A percentile compares a stretch with the other conserved stretches of the same genome.
Conservation (phyloP, 768 basidiomycete species). For the Exidia glandulosa region DNA sequence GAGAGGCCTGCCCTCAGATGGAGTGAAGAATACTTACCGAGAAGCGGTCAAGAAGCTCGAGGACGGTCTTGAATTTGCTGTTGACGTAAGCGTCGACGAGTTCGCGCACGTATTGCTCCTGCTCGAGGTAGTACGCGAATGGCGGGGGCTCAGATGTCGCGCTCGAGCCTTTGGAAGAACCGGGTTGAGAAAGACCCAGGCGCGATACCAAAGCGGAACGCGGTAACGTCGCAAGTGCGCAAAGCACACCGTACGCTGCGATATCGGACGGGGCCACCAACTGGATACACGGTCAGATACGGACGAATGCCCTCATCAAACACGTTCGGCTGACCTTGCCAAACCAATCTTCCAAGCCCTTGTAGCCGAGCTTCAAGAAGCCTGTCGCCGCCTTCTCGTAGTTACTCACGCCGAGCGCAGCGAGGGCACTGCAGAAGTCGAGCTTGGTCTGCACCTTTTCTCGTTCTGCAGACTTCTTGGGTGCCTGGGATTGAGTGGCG, state of each 20-base stretch:
- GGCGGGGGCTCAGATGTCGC: slow-evolving; percentile 25
- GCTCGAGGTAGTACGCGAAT: slow-evolving; percentile 72
- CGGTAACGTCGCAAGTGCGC: slow-evolving; percentile 67
- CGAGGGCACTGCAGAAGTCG: slow-evolving; percentile 69
- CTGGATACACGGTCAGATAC: slow-evolving; percentile 24
- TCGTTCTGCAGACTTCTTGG: slow-evolving; percentile 44
- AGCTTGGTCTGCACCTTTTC: slow-evolving; percentile 68
- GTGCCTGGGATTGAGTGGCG: slow-evolving; percentile 8
- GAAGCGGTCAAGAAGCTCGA: slow-evolving; percentile 61
- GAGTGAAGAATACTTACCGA: slow-evolving; percentile 36
- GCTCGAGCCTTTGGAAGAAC: slow-evolving; percentile 41
- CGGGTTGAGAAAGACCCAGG: slow-evolving; percentile 8
- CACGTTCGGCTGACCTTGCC: slow-evolving; percentile 37
- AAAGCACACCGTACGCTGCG: slow-evolving; percentile 76
- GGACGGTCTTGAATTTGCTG: slow-evolving; percentile 75
- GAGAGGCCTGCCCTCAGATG: neutral
- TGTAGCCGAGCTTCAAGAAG: slow-evolving; percentile 60
- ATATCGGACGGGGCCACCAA: slow-evolving; percentile 74
- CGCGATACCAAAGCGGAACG: slow-evolving; percentile 57
- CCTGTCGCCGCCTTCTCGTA: slow-evolving; percentile 74
- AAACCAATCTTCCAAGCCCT: slow-evolving; percentile 67
- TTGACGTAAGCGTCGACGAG: slow-evolving; percentile 77
- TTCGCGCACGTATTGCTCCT: slow-evolving; percentile 79
- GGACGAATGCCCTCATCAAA: slow-evolving; percentile 13
- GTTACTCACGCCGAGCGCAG: slow-evolving; percentile 54